Evolutionary conservation across 2,329 filamentous ascomycete species (phyloP), one percentile per base, ranked within the genome.

Genomic region (Fusarium brachygibbosum): DNA sequence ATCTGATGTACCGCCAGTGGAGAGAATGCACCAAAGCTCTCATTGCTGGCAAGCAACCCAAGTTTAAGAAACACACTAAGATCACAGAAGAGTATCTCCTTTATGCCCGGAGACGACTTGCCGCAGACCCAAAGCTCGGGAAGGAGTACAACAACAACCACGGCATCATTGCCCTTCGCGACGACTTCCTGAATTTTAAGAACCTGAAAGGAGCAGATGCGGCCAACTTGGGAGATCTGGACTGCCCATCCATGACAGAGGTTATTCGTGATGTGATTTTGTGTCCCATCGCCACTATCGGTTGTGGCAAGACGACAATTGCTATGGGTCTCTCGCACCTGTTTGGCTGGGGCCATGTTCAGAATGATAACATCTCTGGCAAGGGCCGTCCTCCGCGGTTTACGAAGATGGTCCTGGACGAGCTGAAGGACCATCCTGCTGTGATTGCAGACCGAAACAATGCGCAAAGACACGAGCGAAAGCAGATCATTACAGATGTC

Each of bases 1-100:
- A 99, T 77, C 83, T 99, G 64, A 97, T 99, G 93, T 99, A 98
- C 81, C 90, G 96, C 25, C 96, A 99, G 82, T 99, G 96, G 96
- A 90, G 96, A 66, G 96, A 99, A 82, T 97, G 93, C 77, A 99
- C 96, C 41, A 98, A 97, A 79, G 87, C 93, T 7, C 81, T 98
- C 59, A 98, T 99, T 71, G 76, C 86, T 2, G 91, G 91, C 16
- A 91, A 88, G 72, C 81, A 88, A 38, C 93, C 94, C 13, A 91
- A 86, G 69, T 92, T 88, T 82, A 94, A 89, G 82, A 98, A 98
- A 80, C 96, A 99, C 79, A 82, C 88, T 71, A 88, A 90, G 70
- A 96, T 99, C 72, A 99, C 96, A 0, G 90, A 97, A 76, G 92
- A 97, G 76, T 99, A 99, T 76, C 84, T 99, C 9, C 78, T 88